Evolutionary conservation across 2,329 filamentous ascomycete genomes (phyloP), one percentile per base, ranked within the genome.

Genomic region (Botrytis aclada): DNA sequence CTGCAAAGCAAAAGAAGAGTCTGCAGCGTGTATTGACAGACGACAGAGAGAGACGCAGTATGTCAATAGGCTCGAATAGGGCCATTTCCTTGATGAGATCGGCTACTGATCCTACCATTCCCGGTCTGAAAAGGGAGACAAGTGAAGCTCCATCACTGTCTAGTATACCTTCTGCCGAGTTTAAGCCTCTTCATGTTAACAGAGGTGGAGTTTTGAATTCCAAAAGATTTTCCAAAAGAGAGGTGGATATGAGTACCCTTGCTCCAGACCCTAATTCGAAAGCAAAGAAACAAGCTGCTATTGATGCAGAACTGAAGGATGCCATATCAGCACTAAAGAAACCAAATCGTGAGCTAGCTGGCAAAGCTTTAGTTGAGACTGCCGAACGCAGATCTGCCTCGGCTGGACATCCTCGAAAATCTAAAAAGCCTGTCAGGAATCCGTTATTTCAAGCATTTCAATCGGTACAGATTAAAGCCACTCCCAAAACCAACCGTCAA

Each of bases 321-420:
- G 93, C 93, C 14, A 95, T 96, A 67, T 88, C 88, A 9, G 87
- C 90, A 16, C 81, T 95, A 60, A 90, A 92, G 80, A 93, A 90
- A 81, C 93, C 93, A 1, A 94, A 95, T 78, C 88, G 93, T 63
- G 87, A 88, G 34, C 85, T 92, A 58, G 91, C 90, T 20, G 89
- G 89, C 45, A 90, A 89, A 77, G 87, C 89, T 54, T 85, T 92
- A 72, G 88, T 87, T 5, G 91, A 93, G 76, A 90, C 88, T 39
- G 87, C 88, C 7, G 91, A 94, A 80, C 87, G 87, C 77, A 87
- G 90, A 71, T 83, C 84, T 8, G 84, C 84, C 25, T 83, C 84
- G 6, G 83, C 84, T 62, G 79, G 85, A 22, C 83, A 84, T 64
- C 79, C 83, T 39, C 83, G 83, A 79, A 90, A 88, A 82, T 82